Conservation (phyloP, 2,329 filamentous ascomycete genomes). For the Phaeoacremonium minimum region DNA sequence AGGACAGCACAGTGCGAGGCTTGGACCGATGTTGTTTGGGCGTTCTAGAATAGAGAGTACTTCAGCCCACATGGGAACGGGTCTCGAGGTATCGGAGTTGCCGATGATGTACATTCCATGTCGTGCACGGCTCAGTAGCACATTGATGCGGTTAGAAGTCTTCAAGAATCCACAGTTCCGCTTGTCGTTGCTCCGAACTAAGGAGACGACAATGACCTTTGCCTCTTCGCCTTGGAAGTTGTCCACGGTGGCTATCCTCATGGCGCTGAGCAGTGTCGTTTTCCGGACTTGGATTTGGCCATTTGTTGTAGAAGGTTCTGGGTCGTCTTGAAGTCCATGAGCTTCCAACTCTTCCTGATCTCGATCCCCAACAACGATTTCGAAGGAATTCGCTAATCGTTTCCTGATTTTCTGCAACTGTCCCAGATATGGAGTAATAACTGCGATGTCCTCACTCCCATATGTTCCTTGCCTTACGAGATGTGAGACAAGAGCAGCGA, state of each 20-base stretch:
- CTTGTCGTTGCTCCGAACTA: constrained; percentile 64
- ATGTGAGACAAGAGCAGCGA: constrained; percentile 57
- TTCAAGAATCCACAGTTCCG: constrained; percentile 60
- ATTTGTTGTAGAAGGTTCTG: constrained; percentile 1
- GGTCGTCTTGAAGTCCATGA: constrained; percentile 25
- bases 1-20: constrained; percentile 53
- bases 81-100: constrained; percentile 52
- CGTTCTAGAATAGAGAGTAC: constrained; percentile 49
- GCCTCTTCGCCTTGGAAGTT: constrained; percentile 79
- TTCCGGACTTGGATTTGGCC: constrained; percentile 18
- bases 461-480: constrained; percentile 63
- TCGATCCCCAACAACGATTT: constrained; percentile 60
- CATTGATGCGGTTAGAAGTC: constrained; percentile 65
- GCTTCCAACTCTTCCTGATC: constrained; percentile 51
- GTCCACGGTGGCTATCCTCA: constrained; percentile 63
- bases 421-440: constrained; percentile 63
- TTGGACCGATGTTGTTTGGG: constrained; percentile 40
- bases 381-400: constrained; percentile 41
- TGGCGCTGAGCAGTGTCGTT: constrained; percentile 37
- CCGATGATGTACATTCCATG: constrained; percentile 71
- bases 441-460: constrained; percentile 56
- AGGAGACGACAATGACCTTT: constrained; percentile 64
- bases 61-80: constrained; percentile 59
- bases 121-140: constrained; percentile 61
- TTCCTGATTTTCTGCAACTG: constrained; percentile 49